Percentiles rank a stretch among this genome's conserved stretches.
These are phyloP conservation scores for Lagerstroemia speciosa DNA, from an alignment of 345 rosid genomes.

Conservation along the genomic window DNA sequence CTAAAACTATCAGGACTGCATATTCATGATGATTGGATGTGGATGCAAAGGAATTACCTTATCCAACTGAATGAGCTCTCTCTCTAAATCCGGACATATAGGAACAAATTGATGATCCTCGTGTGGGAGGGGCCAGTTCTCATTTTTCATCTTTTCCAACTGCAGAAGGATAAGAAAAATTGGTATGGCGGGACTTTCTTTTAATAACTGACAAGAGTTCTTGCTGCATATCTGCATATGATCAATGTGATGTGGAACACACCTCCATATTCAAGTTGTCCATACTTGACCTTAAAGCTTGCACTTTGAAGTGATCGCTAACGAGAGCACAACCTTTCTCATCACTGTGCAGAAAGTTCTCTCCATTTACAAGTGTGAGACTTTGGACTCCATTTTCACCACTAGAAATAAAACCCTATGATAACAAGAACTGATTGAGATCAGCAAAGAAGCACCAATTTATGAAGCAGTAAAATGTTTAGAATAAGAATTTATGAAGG, in stretches of 20 bases:
- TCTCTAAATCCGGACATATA: slow-evolving; percentile 57
- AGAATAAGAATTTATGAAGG: no score
- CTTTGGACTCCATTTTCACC: slow-evolving; percentile 34
- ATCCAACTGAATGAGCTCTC: slow-evolving; percentile 52
- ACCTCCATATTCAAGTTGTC: slow-evolving; percentile 89
- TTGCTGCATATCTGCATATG: background rate
- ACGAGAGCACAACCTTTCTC: slow-evolving; percentile 38
- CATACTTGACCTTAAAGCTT: slow-evolving; percentile 75
- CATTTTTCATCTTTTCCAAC: slow-evolving; percentile 95
- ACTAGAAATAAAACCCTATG: slow-evolving; percentile 9
- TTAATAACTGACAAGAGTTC: background rate
- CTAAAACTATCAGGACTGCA: slow-evolving; percentile 1
- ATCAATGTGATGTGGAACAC: background rate
- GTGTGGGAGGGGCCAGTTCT: slow-evolving; percentile 51
- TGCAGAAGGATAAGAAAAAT: slow-evolving; percentile 22
- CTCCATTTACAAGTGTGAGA: slow-evolving; percentile 26
- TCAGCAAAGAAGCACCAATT: background rate
- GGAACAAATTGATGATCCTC: slow-evolving; percentile 37
- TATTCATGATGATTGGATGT: background rate
- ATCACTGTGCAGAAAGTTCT: slow-evolving; percentile 28
- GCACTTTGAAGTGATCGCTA: slow-evolving; percentile 55
- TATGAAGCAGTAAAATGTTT: background rate
- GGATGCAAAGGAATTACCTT: slow-evolving; percentile 37
- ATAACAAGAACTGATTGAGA: background rate
- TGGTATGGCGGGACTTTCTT: background rate